phyloP scores from a whole-genome alignment of 1,139 yeast species.

The Magnusiomyces clavatus region DNA sequence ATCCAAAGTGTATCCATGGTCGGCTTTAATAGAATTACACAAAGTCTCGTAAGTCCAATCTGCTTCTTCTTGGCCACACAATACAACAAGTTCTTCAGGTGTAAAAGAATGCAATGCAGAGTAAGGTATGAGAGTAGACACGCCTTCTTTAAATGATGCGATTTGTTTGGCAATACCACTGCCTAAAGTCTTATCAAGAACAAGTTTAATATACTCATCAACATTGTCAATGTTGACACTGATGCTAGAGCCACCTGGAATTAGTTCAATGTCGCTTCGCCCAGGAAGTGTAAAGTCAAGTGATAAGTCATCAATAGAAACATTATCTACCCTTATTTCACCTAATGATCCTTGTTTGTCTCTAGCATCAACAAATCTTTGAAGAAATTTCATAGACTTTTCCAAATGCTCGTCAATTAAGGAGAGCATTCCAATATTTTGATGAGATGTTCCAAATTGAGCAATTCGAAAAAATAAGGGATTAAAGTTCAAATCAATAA shows the following conservation, averaged over 20 bases:
- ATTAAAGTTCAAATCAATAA: slow-evolving; percentile 75
- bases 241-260: slow-evolving; percentile 46
- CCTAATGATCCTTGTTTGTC: slow-evolving; percentile 21
- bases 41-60: slow-evolving; percentile 73
- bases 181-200: slow-evolving; percentile 55
- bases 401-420: slow-evolving; percentile 55
- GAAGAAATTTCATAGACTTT: slow-evolving; percentile 49
- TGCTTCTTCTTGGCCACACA: slow-evolving; percentile 68
- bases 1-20: slow-evolving; percentile 80
- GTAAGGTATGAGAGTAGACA: slow-evolving; percentile 77
- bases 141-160: slow-evolving; percentile 68
- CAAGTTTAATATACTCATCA: slow-evolving; percentile 47
- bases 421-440: slow-evolving; percentile 37
- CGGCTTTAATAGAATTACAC: slow-evolving; percentile 60
- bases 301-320: slow-evolving; percentile 45
- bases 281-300: slow-evolving; percentile 77
- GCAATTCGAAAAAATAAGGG: slow-evolving; percentile 49
- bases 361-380: slow-evolving; percentile 34
- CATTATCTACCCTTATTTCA: slow-evolving; percentile 35
- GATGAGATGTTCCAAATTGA: not conserved
- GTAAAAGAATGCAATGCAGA: slow-evolving; percentile 63
- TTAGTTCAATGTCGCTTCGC: slow-evolving; percentile 50
- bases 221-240: slow-evolving; percentile 49
- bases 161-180: slow-evolving; percentile 61
- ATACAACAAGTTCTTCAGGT: slow-evolving; percentile 59